These are phyloP conservation scores for Microsporum ferrugineum DNA, from an alignment of 2,329 filamentous ascomycete species.

Conservation along the genomic window DNA sequence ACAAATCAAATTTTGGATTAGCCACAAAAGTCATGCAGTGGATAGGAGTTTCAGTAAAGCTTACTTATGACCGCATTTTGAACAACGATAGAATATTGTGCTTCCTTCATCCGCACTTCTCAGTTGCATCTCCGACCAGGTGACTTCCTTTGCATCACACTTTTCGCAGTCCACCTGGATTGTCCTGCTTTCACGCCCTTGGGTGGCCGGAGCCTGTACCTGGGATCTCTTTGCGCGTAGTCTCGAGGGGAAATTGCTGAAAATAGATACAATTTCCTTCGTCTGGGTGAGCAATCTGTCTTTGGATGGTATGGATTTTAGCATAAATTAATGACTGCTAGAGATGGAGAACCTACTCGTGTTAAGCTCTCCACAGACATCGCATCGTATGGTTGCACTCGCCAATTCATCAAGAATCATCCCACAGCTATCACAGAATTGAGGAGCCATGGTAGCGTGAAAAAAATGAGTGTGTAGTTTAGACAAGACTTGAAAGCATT, in stretches of 20 bases:
- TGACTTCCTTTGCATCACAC: slow-evolving; percentile 15
- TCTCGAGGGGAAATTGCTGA: slow-evolving; percentile 14
- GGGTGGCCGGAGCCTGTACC: slow-evolving; percentile 10
- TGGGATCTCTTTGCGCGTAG: slow-evolving; percentile 8
- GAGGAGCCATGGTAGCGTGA: slow-evolving; percentile 6
- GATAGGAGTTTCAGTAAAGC: not conserved
- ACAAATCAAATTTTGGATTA: not conserved
- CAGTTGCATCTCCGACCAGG: slow-evolving; percentile 43
- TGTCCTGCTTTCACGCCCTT: slow-evolving; percentile 3
- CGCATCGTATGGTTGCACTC: slow-evolving; percentile 9
- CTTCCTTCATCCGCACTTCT: slow-evolving; percentile 82
- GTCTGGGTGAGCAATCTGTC: not conserved
- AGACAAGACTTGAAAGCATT: too few species aligned
- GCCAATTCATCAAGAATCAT: slow-evolving; percentile 13
- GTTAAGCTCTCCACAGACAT: slow-evolving; percentile 13
- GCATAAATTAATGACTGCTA: not conserved
- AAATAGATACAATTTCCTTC: slow-evolving; percentile 12
- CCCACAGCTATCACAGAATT: slow-evolving; percentile 18
- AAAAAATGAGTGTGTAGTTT: not conserved
- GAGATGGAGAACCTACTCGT: slow-evolving; percentile 8
- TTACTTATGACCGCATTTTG: slow-evolving; percentile 11
- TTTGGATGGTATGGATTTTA: not conserved
- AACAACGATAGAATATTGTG: slow-evolving; percentile 71
- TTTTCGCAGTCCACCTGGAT: slow-evolving; percentile 15
- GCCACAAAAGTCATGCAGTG: not conserved